Evolutionary conservation across 495 filamentous ascomycete species (phyloP), one percentile per base, ranked within the genome.

Genomic region (Daldinia bambusicola): DNA sequence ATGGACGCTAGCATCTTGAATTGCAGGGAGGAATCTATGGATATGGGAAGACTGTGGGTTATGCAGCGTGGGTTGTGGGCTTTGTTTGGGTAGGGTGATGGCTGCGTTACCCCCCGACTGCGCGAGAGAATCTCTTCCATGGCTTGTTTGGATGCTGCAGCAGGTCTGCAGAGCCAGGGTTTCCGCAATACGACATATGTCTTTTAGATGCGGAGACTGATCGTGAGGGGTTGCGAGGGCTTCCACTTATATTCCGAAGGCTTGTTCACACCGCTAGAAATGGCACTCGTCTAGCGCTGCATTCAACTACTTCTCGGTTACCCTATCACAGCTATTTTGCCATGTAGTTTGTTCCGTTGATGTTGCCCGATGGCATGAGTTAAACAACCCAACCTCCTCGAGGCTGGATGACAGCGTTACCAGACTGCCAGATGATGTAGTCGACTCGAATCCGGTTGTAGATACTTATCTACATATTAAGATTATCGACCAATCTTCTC

Each of bases 201-300:
- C 48, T 53, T 37, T 52, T 37, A 65, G 43, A 55, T 73, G 70
- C 70, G 70, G 70, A 73, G 70, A 66, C 66, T 51, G 61, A 66
- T 69, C 57, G 66, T 69, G 70, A 73, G 66, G 70, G 70, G 70
- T 61, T 48, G 61, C 14, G 52, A 53, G 51, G 38, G 37, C 62
- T 66, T 58, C 66, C 66, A 69, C 66, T 63, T 40, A 66, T 50
- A 68, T 69, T 62, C 57, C 56, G 48, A 63, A 56, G 20, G 31
- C 43, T 73, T 73, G 43, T 58, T 55, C 70, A 73, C 70, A 73
- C 70, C 70, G 70, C 70, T 66, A 73, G 70, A 73, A 69, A 6
- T 36, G 41, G 61, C 32, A 62, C 37, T 59, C 16, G 20, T 58
- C 61, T 37, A 60, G 50, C 53, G 64, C 70, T 65, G 70, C 70